These are phyloP conservation scores for Solanum sitiens DNA, from an alignment of 257 asterid species.

Conservation along the genomic window DNA sequence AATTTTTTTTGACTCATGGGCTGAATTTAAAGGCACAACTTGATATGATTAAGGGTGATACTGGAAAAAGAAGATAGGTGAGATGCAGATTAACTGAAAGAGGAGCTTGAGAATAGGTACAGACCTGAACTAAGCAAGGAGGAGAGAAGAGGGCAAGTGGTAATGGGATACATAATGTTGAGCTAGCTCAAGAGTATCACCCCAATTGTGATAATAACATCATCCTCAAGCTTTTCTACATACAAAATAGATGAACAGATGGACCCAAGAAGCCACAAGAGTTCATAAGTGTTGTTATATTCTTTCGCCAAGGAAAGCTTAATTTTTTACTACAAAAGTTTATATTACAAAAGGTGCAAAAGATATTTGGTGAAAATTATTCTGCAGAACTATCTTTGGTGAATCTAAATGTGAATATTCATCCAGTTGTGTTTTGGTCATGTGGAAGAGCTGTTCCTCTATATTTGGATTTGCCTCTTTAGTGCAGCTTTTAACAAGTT, in stretches of 20 bases:
- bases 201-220: not conserved
- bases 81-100: not conserved
- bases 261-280: not conserved
- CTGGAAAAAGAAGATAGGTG: not conserved
- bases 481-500: not conserved
- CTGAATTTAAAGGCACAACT: not conserved
- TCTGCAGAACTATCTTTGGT: not conserved
- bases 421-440: not conserved
- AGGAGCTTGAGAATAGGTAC: not conserved
- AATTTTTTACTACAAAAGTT: not conserved
- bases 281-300: not conserved
- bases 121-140: not conserved
- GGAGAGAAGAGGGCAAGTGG: not conserved
- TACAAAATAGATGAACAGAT: not conserved
- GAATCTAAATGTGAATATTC: not conserved
- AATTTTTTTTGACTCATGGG: not conserved
- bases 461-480: not conserved
- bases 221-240: not conserved
- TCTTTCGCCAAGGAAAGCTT: not conserved
- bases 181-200: not conserved
- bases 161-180: not conserved
- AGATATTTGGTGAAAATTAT: not conserved
- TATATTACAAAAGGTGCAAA: not conserved
- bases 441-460: not conserved
- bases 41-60: not conserved